These are phyloP conservation scores for Panellus pusillus DNA, from an alignment of 768 basidiomycete genomes.

Conservation along the genomic window DNA sequence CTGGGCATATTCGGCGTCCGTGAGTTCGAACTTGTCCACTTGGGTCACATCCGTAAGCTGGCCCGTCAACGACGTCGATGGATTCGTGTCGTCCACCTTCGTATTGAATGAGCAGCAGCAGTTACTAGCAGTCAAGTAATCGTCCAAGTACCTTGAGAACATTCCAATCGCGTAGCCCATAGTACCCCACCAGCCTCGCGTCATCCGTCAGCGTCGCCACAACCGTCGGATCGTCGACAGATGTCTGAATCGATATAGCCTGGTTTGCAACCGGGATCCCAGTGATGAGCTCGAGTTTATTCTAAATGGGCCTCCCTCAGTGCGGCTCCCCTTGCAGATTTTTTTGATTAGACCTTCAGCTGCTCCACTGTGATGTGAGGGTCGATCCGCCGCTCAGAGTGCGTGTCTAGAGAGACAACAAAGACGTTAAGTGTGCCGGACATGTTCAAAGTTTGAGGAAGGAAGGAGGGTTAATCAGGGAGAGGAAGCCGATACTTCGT, in stretches of 20 bases:
- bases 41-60: constrained; percentile 82
- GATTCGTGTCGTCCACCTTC: constrained; percentile 77
- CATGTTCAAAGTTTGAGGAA: constrained; percentile 27
- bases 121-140: neutral
- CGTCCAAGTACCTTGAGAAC: constrained; percentile 66
- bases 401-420: constrained; percentile 85
- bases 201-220: constrained; percentile 67
- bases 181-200: constrained; percentile 65
- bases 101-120: constrained; percentile 5
- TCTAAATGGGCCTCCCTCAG: constrained; percentile 39
- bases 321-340: constrained; percentile 7
- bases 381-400: constrained; percentile 85
- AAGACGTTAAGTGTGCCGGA: constrained; percentile 61
- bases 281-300: constrained; percentile 87
- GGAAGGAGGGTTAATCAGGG: neutral
- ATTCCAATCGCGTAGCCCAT: constrained; percentile 74
- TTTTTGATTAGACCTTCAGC: constrained; percentile 65
- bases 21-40: constrained; percentile 93
- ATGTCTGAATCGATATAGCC: constrained; percentile 58
- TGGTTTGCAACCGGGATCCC: constrained; percentile 82
- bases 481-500: neutral
- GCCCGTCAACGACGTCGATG: constrained; percentile 72
- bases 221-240: constrained; percentile 50
- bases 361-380: constrained; percentile 69
- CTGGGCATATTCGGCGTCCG: constrained; percentile 75